phyloP scores from a whole-genome alignment of 257 asterid genomes.

The Schizonepeta tenuifolia region DNA sequence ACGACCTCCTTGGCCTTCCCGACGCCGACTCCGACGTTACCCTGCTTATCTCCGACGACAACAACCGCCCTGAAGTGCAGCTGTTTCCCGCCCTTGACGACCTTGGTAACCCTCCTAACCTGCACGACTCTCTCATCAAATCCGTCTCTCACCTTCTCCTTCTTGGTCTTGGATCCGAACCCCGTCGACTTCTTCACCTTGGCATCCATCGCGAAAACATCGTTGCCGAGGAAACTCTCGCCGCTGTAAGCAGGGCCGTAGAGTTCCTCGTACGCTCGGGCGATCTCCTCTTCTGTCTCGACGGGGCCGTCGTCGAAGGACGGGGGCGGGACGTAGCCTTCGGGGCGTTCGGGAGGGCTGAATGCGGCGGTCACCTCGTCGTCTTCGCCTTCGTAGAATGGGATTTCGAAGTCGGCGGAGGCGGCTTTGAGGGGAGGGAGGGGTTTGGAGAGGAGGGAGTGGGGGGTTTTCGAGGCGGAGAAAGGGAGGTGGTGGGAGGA shows the following conservation, averaged over 20 bases:
- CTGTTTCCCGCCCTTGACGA: constrained; percentile 97
- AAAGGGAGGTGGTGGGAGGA: constrained; percentile 31
- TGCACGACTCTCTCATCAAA: constrained; percentile 93
- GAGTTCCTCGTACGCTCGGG: constrained; percentile 71
- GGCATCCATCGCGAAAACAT: constrained; percentile 67
- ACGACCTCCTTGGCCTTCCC: constrained; percentile 91
- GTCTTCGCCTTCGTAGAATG: constrained; percentile 48
- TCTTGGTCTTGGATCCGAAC: constrained; percentile 63
- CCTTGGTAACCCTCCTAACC: constrained; percentile 94
- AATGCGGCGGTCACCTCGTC: constrained; percentile 56
- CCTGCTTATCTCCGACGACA: constrained; percentile 89
- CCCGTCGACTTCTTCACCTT: constrained; percentile 68
- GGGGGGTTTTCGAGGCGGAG: constrained; percentile 28
- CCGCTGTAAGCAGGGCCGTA: constrained; percentile 89
- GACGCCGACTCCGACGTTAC: constrained; percentile 92
- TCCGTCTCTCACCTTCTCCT: constrained; percentile 80
- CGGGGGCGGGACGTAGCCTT: constrained; percentile 60
- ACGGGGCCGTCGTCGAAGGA: constrained; percentile 78
- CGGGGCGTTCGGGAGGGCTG: constrained; percentile 70
- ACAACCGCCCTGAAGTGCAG: constrained; percentile 84
- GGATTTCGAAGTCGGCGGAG: constrained; percentile 50
- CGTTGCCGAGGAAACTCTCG: constrained; percentile 69
- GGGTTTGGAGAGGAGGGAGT: constrained; percentile 40
- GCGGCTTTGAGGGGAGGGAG: constrained; percentile 39
- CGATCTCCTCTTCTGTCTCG: constrained; percentile 80